Evolutionary conservation across 2,329 filamentous ascomycete species (phyloP), one percentile per base, ranked within the genome.

Genomic region (Monosporascus sp.): DNA sequence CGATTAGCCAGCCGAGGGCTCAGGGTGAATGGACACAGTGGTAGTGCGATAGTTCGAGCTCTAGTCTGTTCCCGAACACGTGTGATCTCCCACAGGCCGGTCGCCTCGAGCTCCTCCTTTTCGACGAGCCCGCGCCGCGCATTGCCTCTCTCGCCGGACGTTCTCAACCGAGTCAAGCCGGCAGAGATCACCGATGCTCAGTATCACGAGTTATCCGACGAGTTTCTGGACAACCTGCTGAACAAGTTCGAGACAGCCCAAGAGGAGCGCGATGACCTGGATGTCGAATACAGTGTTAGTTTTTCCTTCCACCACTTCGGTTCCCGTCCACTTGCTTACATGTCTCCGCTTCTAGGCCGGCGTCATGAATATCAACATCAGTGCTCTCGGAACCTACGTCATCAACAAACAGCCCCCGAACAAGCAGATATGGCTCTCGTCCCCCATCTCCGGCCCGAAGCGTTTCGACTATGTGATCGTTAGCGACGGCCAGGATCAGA

Each of bases 401-500:
- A 81, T 99, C 74, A 99, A 99, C 82, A 99, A 99, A 73, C 94
- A 99, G 72, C 94, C 94, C 0, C 91, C 93, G 20, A 97, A 97
- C 78, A 94, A 91, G 78, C 94, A 88, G 69, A 96, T 99, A 67
- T 99, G 94, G 94, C 84, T 97, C 46, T 94, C 90, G 38, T 96
- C 91, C 44, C 94, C 94, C 4, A 77, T 91, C 51, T 92, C 89
- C 6, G 94, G 94, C 0, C 94, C 94, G 16, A 97, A 97, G 74
- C 86, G 93, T 54, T 99, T 87, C 75, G 92, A 97, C 71, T 99
- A 89, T 82, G 88, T 96, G 52, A 70, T 92, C 49, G 63, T 77
- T 47, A 84, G 86, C 54, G 89, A 94, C 63, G 78, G 81, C 35
- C 88, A 91, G 77, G 73, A 85, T 63, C 81, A 91, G 67, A 95